Base-by-base conservation (phyloP, 2,329 filamentous ascomycete genomes). In the Hansfordia pulvinata region DNA sequence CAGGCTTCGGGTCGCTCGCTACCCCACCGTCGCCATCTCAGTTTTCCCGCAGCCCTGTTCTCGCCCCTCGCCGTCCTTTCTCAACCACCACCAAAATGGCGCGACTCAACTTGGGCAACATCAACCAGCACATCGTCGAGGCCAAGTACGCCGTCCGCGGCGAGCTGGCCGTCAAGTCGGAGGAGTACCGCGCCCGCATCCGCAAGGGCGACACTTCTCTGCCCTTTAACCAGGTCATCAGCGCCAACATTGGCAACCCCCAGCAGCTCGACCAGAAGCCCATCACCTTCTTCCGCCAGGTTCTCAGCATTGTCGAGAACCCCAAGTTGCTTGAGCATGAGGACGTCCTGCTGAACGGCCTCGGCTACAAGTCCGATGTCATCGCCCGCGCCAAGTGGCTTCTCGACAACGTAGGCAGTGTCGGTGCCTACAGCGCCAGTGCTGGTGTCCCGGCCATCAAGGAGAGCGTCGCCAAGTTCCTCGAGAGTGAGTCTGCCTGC, bases 181-280 rank as follows among this genome's bases (percentile, higher is more conserved):
- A 98, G 60, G 70, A 84, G 54, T 93, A 88, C 60, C 78, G 88
- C 33, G 76, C 77, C 28, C 65, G 69, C 44, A 63, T 94, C 33
- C 60, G 62, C 37, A 67, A 71, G 36, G 71, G 68, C 42, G 58
- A 53, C 40, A 52, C 45, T 31, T 51, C 52, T 46, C 65, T 96
- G 26, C 88, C 90, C 25, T 98, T 98, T 55, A 66, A 82, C 43
- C 69, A 84, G 33, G 77, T 98, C 54, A 88, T 98, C 59, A 86
- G 82, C 36, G 90, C 90, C 57, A 98, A 98, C 61, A 98, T 98
- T 47, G 90, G 90, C 49, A 98, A 98, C 63, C 90, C 90, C 4
- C 90, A 98, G 58, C 90, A 98, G 60, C 74, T 98, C 36, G 90
- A 94, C 59, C 90, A 98, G 68, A 92, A 96, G 66, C 90, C 90